Conservation (phyloP, 2,329 filamentous ascomycete genomes). For the Emydomyces testavorans region DNA sequence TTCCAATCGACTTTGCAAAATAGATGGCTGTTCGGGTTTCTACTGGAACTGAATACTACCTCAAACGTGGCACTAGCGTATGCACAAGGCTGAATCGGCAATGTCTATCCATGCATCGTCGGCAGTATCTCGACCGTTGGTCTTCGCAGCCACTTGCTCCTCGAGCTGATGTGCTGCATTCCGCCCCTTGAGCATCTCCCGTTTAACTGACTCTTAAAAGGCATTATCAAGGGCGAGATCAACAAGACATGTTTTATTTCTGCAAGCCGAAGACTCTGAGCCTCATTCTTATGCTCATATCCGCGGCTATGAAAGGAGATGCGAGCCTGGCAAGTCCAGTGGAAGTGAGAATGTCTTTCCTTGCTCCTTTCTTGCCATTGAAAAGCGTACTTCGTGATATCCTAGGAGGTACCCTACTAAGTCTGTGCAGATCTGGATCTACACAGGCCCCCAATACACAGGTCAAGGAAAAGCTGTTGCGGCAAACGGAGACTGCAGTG, state of each 20-base stretch:
- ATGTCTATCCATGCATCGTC: background rate
- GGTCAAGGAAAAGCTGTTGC: background rate
- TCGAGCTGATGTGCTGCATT: too few species aligned
- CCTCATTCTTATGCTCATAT: background rate
- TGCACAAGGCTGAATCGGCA: background rate
- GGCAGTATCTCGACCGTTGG: background rate
- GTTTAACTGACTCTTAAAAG: too few species aligned
- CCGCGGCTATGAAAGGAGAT: background rate
- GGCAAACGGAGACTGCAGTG: conserved; percentile 3
- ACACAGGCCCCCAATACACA: background rate
- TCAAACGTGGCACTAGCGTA: background rate
- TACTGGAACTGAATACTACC: too few species aligned
- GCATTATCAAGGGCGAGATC: background rate
- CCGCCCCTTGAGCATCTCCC: too few species aligned
- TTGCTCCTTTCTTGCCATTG: background rate
- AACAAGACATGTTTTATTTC: background rate
- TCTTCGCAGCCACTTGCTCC: too few species aligned
- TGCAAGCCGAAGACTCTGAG: background rate
- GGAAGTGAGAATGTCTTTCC: background rate
- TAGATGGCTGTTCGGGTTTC: too few species aligned
- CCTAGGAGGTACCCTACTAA: background rate
- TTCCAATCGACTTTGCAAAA: too few species aligned
- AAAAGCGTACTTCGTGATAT: background rate
- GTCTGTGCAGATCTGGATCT: conserved; percentile 1
- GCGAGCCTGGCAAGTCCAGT: background rate